Evolutionary conservation across 805 yeast genomes (phyloP), one percentile per base, ranked within the genome.

Genomic region (Yarrowia porcina): DNA sequence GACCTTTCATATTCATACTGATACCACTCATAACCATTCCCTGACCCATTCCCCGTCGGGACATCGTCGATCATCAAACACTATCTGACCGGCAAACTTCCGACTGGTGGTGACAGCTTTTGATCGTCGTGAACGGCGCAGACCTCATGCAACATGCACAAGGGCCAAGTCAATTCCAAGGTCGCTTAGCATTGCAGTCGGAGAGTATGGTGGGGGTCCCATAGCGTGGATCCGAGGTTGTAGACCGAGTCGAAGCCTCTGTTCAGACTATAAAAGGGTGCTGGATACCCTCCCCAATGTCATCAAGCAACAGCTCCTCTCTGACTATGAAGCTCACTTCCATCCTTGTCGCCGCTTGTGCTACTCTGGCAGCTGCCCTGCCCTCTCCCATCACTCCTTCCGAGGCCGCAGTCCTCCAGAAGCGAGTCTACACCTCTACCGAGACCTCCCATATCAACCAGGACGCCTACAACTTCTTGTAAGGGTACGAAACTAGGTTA

Each of bases 51-150:
- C n/a, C n/a, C n/a, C n/a, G n/a, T 11, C 25, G 25, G 23, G 27
- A 25, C 25, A 32, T 18, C 25, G 27, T 30, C 32, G 25, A 41
- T 63, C 69, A 41, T 27, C 18, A 87, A 0, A 47, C 54, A 30
- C 54, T 47, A 47, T 47, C 38, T 20, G 18, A 4, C 25, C 3
- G n/a, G 45, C 12, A 35, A 17, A 9, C 13, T 17, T 27, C 32
- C n/a, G 15, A 27, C 17, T 2, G 12, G 30, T n/a, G n/a, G n/a
- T n/a, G n/a, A 23, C 45, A 9, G 30, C 30, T 23, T 15, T 41
- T 30, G 54, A 47, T 47, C 54, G 38, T 9, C 54, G 23, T 30
- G 54, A 30, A 10, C 54, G 54, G 36, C 38, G 38, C 54, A 47
- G 54, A 47, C 25, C 38, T 18, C 27, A 45, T 47, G 54, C 54